These are phyloP conservation scores for Leersia perrieri DNA, from an alignment of 176 grass and related monocot genomes.

Conservation along the genomic window DNA sequence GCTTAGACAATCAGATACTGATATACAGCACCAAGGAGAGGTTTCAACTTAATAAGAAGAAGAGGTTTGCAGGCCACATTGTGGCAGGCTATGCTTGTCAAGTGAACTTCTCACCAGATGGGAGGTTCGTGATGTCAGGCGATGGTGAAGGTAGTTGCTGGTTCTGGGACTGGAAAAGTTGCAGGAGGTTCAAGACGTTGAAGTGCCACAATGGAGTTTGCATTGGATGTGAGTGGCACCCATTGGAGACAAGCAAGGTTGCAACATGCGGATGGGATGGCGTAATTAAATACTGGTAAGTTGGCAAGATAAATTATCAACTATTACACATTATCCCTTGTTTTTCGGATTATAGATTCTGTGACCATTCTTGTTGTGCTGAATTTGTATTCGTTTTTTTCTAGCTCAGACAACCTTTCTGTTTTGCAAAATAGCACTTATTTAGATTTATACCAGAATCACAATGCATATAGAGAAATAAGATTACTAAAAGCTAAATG, in stretches of 20 bases:
- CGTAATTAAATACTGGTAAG: conserved; percentile 97
- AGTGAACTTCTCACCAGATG: conserved; percentile 97
- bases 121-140: conserved; percentile 91
- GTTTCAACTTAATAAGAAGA: conserved; percentile 99
- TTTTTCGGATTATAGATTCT: neutral
- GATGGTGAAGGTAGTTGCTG: conserved; percentile 96
- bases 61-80: conserved; percentile 96
- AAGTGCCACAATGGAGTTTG: conserved; percentile 92
- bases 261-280: conserved; percentile 99
- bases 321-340: conserved; percentile 12
- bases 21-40: conserved; percentile 99
- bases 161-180: conserved; percentile 99
- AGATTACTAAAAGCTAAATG: neutral
- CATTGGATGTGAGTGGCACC: conserved; percentile 98
- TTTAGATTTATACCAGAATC: neutral
- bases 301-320: conserved; percentile 22
- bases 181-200: conserved; percentile 80
- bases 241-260: conserved; percentile 94
- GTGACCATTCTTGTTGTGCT: neutral
- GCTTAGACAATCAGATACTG: conserved; percentile 99
- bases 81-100: conserved; percentile 96
- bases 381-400: neutral
- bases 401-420: neutral
- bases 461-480: neutral
- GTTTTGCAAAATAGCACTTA: neutral